Evolutionary conservation across 192 early-diverging fungal genomes (phyloP), one percentile per base, ranked within the genome.

Genomic region (Gaertneriomyces sp.): DNA sequence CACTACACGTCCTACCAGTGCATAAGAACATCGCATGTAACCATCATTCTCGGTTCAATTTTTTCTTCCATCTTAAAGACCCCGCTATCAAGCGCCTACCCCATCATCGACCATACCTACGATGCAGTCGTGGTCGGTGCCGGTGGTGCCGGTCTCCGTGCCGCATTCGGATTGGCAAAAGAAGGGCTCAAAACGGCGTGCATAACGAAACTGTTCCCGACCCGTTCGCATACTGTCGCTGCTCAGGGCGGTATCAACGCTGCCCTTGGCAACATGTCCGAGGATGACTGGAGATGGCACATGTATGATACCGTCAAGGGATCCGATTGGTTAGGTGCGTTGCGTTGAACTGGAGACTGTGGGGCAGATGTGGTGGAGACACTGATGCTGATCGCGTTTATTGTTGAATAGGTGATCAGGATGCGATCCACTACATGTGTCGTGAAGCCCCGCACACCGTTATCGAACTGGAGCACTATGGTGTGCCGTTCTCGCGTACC

Each of bases 281-380:
- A 99, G 81, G 96, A 99, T 77, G 96, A 99, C 83, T 99, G 96
- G 96, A 88, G 95, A 79, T 98, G 96, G 96, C 96, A 98, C 77
- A 98, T 98, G 96, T 98, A 96, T 73, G 96, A 98, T 65, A 96
- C 96, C 20, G 94, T 96, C 75, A 98, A 98, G 85, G 96, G 94
- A 55, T 91, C 89, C 64, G 96, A 98, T 75, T 98, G 96, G 96
- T 87, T 98, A 17, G 96, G 95, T 80, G 41, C 17, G 68, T 63
- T 20, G 14, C 43, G 11, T 17, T 54, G 57, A 7, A 7, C 16
- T 25, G 53, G 19, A 47, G 46, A 47, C 9, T 11, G 16, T 45
- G 58, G 4, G 5, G 44, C 39, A 40, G 40, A 45, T 44, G 20
- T n/a, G 39, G 5, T 3, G 41, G 20, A 60, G 20, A 12, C 17